Evolutionary conservation across 148 eudicot species (phyloP).

Genomic region (Diospyros kaki): DNA sequence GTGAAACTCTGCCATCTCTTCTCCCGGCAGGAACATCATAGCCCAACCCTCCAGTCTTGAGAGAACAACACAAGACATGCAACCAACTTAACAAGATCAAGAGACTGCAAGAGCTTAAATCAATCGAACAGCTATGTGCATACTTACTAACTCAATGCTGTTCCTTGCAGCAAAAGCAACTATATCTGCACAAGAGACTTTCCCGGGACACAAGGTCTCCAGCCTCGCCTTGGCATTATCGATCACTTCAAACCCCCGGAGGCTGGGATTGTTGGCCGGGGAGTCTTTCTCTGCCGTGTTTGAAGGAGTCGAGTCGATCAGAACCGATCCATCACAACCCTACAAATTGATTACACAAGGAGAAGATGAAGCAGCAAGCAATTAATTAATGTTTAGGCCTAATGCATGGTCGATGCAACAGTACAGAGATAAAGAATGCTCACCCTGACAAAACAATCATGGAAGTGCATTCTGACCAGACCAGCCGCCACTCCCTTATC

Average conservation of each 20-base stretch:
- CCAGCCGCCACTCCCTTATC: constrained; percentile 57
- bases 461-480: constrained; percentile 58
- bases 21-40: constrained; percentile 77
- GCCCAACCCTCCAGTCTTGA: constrained; percentile 67
- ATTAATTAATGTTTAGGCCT: too few relatives aligned
- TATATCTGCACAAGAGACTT: constrained; percentile 84
- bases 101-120: not conserved
- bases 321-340: constrained; percentile 90
- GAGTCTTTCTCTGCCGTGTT: constrained; percentile 78
- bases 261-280: constrained; percentile 56
- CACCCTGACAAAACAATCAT: constrained; percentile 69
- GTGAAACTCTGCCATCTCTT: constrained; percentile 62
- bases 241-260: constrained; percentile 74
- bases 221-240: constrained; percentile 65
- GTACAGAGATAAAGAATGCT: not conserved
- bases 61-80: too few relatives aligned
- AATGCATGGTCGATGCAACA: too few relatives aligned
- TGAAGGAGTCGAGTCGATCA: constrained; percentile 59
- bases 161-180: constrained; percentile 83
- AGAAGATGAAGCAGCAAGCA: too few relatives aligned
- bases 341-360: not conserved
- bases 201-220: constrained; percentile 52
- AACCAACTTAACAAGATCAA: too few relatives aligned
- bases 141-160: constrained; percentile 50
- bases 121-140: not conserved